These are phyloP conservation scores for Ramaria sp. DNA, from an alignment of 768 basidiomycete species.

Conservation along the genomic window DNA sequence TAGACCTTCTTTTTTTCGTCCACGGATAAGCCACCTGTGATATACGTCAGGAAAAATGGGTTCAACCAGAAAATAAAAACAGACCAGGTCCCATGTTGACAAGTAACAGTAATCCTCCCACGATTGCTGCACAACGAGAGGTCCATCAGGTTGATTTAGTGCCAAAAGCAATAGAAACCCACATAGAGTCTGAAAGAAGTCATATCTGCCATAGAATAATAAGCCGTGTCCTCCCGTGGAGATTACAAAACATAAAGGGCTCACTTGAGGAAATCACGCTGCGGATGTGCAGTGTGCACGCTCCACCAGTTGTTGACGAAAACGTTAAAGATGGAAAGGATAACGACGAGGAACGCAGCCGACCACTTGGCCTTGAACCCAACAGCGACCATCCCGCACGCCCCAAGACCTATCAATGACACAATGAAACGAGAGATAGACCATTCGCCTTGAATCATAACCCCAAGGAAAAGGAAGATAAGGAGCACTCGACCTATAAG, in stretches of 20 bases:
- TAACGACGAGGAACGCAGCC: slow-evolving; percentile 86
- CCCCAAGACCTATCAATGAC: slow-evolving; percentile 80
- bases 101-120: slow-evolving; percentile 92
- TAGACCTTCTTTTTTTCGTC: slow-evolving; percentile 99
- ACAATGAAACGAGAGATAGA: slow-evolving; percentile 77
- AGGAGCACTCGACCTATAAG: slow-evolving; percentile 93
- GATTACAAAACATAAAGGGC: slow-evolving; percentile 18
- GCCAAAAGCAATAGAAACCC: neutral
- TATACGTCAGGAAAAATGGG: neutral
- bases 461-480: slow-evolving; percentile 98
- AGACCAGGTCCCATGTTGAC: slow-evolving; percentile 96
- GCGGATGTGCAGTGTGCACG: slow-evolving; percentile 84
- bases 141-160: neutral
- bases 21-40: slow-evolving; percentile 80
- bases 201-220: slow-evolving; percentile 53
- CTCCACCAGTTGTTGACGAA: slow-evolving; percentile 99
- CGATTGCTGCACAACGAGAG: slow-evolving; percentile 50
- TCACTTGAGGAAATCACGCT: slow-evolving; percentile 95
- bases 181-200: slow-evolving; percentile 98
- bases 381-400: slow-evolving; percentile 92
- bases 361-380: slow-evolving; percentile 99
- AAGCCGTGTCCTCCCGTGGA: neutral
- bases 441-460: slow-evolving; percentile 92
- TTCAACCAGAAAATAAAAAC: slow-evolving; percentile 16
- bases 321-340: slow-evolving; percentile 91